These are phyloP conservation scores for Ophiosphaerella narmari DNA, from an alignment of 2,329 filamentous ascomycete species.

Conservation along the genomic window DNA sequence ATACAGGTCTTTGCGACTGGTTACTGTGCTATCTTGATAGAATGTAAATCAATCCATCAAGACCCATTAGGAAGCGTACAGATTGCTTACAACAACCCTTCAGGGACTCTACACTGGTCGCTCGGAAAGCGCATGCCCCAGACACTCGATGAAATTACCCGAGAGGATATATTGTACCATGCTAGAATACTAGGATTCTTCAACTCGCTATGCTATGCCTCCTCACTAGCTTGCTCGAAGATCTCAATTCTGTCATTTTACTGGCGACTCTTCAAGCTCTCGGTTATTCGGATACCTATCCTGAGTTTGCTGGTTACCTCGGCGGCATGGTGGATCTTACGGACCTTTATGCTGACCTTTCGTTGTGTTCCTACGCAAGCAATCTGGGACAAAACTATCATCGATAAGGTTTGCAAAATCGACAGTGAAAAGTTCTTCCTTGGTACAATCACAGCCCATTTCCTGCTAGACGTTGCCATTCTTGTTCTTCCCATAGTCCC, in stretches of 20 bases:
- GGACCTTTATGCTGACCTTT: constrained; percentile 10
- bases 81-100: not conserved
- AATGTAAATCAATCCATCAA: not conserved
- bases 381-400: constrained; percentile 8
- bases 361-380: constrained; percentile 7
- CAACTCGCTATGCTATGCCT: constrained; percentile 11
- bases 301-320: constrained; percentile 1
- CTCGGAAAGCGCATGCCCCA: constrained; percentile 4
- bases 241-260: constrained; percentile 9
- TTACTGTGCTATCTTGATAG: constrained; percentile 6
- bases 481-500: constrained; percentile 3
- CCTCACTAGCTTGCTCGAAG: constrained; percentile 7
- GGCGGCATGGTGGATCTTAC: constrained; percentile 4
- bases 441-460: constrained; percentile 9
- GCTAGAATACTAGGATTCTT: constrained; percentile 6
- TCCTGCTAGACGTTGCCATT: constrained; percentile 7
- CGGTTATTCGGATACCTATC: constrained; percentile 5
- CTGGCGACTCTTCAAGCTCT: constrained; percentile 10
- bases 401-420: constrained; percentile 6
- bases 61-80: not conserved
- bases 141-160: not conserved
- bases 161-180: constrained; percentile 10
- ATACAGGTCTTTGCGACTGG: constrained; percentile 2
- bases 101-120: constrained; percentile 6
- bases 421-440: constrained; percentile 8